phyloP scores from a whole-genome alignment of 202 grass and related monocot genomes.

The Eragrostis tef region DNA sequence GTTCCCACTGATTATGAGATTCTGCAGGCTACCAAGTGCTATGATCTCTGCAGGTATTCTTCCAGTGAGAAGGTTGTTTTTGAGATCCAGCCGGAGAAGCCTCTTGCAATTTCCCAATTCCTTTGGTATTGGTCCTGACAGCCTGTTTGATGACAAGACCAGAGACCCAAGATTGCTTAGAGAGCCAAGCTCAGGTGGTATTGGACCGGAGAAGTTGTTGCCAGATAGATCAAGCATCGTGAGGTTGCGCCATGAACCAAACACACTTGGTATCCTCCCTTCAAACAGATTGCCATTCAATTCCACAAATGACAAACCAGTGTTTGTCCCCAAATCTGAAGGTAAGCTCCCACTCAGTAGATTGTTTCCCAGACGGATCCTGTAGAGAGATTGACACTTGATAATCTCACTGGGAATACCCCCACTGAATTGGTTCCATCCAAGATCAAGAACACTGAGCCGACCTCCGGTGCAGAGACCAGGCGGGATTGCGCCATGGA shows the following conservation, averaged over 20 bases:
- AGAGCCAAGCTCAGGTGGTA: conserved; percentile 51
- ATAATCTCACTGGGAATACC: conserved; percentile 41
- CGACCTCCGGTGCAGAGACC: conserved; percentile 43
- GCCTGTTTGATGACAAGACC: conserved; percentile 51
- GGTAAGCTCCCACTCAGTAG: conserved; percentile 43
- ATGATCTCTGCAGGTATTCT: conserved; percentile 52
- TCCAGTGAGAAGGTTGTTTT: conserved; percentile 53
- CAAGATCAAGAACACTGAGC: conserved; percentile 50
- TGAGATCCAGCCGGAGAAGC: conserved; percentile 45
- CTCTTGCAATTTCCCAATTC: conserved; percentile 47
- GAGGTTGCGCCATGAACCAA: conserved; percentile 63
- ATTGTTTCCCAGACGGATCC: conserved; percentile 51
- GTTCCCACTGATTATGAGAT: conserved; percentile 52
- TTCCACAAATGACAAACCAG: conserved; percentile 45
- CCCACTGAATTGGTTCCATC: conserved; percentile 50
- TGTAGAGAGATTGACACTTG: conserved; percentile 47
- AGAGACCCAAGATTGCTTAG: conserved; percentile 44
- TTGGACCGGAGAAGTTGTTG: conserved; percentile 53
- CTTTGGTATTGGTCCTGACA: conserved; percentile 49
- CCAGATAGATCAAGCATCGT: conserved; percentile 57
- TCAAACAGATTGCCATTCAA: conserved; percentile 52
- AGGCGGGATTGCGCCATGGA: conserved; percentile 47
- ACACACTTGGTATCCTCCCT: conserved; percentile 43
- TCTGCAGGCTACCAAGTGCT: conserved; percentile 40
- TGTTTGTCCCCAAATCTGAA: conserved; percentile 42